phyloP scores from a whole-genome alignment of 192 early-diverging fungal species.

The Podila horticola region DNA sequence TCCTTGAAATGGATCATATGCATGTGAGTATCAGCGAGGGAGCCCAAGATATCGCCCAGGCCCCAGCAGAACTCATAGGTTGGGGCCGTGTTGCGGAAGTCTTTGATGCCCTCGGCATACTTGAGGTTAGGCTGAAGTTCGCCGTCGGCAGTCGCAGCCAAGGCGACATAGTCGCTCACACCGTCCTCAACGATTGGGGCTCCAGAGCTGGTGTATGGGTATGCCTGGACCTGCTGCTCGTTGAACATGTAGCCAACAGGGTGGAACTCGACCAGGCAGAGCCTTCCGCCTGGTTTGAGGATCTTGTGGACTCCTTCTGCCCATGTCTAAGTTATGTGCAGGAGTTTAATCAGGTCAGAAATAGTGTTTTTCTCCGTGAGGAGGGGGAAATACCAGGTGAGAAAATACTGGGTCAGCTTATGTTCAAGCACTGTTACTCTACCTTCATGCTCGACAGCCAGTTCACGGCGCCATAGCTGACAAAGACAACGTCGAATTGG shows the following conservation, averaged over 20 bases:
- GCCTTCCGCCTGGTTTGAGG: slow-evolving; percentile 31
- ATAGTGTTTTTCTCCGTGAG: too few species aligned
- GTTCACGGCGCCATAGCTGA: slow-evolving; percentile 29
- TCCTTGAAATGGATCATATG: slow-evolving; percentile 35
- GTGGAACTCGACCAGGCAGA: slow-evolving; percentile 40
- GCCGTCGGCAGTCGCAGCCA: neutral
- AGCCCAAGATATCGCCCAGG: slow-evolving; percentile 25
- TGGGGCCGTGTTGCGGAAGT: slow-evolving; percentile 23
- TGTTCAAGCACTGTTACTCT: neutral
- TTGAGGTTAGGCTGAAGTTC: slow-evolving; percentile 36
- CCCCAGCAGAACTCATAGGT: slow-evolving; percentile 37
- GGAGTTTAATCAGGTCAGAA: neutral
- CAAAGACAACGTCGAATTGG: slow-evolving; percentile 48
- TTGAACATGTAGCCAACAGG: slow-evolving; percentile 24
- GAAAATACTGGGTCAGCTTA: too few species aligned
- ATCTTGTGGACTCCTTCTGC: slow-evolving; percentile 26
- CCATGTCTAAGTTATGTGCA: slow-evolving; percentile 9
- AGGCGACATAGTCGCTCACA: slow-evolving; percentile 37
- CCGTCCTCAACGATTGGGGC: slow-evolving; percentile 7
- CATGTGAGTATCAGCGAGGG: slow-evolving; percentile 10
- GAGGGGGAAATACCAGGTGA: too few species aligned
- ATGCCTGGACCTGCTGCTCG: slow-evolving; percentile 8
- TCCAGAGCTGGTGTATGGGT: slow-evolving; percentile 28
- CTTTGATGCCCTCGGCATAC: slow-evolving; percentile 23
- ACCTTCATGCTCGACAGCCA: slow-evolving; percentile 42